Evolutionary conservation across 2,329 filamentous ascomycete genomes (phyloP), one percentile per base, ranked within the genome.

Genomic region (Aspergillus persii): DNA sequence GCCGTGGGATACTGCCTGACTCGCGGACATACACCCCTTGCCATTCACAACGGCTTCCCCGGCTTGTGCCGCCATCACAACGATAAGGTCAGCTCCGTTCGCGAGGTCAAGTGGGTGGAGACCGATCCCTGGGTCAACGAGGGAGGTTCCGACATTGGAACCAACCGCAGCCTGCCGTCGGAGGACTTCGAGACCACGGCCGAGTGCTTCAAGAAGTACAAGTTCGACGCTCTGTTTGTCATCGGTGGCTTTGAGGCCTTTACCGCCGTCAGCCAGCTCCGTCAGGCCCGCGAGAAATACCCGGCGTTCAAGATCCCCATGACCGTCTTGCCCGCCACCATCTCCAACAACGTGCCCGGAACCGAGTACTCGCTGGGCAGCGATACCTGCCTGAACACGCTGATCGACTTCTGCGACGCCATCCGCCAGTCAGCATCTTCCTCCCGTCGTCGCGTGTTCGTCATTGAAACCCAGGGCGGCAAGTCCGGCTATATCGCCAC

Each of bases 271-370:
- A 91, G 90, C 49, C 90, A 98, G 76, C 83, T 99, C 61, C 89
- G 93, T 66, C 86, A 91, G 79, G 92, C 89, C 12, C 84, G 92
- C 57, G 84, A 86, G 39, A 79, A 91, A 61, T 96, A 90, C 77
- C 87, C 91, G 9, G 89, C 90, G 1, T 90, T 99, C 72, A 92
- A 91, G 76, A 97, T 99, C 64, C 95, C 95, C 23, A 91, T 98
- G 83, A 85, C 89, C 55, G 84, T 97, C 47, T 83, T 99, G 29
- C 95, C 95, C 0, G 95, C 95, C n/a, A 99, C 95, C 8, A 94
- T 99, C 68, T 96, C 92, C 65, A 99, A 99, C 83, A 99, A 99
- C 74, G 95, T 99, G 4, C 95, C 95, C 0, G 95, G 95, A 44
- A 96, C 94, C 0, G 95, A 99, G 77, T 98, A 97, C 80, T 97